Base-by-base conservation (phyloP, 305 asterid species). In the Fraxinus baroniana region DNA sequence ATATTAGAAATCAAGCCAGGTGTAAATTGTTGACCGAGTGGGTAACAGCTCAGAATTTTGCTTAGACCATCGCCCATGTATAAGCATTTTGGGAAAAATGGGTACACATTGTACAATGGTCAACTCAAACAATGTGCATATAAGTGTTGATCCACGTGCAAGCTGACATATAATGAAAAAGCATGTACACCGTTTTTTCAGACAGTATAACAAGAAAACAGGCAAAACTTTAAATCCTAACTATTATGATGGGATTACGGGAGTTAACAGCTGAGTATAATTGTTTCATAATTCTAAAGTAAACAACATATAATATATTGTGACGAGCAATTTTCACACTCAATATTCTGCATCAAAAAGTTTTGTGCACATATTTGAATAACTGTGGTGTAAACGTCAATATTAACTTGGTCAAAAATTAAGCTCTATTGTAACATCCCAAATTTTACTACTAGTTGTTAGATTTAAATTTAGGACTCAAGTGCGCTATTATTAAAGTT, bases 241-340 rank as follows among this genome's bases (percentile, higher is more conserved):
- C 36, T 1, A 28, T 28, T 77, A 15, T 20, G 70, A 49, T 46
- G 39, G 46, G 70, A 28, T 24, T 72, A 22, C 36, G 32, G 1
- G 7, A 77, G 20, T 70, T 30, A 70, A 70, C 22, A 70, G 41
- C 24, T 70, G 76, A 71, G 18, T 82, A 64, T 20, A 18, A 75
- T 18, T 62, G 36, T 30, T 82, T 57, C 35, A 78, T 3, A 70
- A 44, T 78, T n/a, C 74, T 18, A 83, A 77, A 77, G 64, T 73
- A 68, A 60, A 41, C 74, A 80, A 41, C 2, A 77, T 37, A 39
- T 55, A 22, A 12, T 39, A 49, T 37, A 46, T 22, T 62, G 52
- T 33, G 79, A 78, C 49, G 77, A 75, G 78, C 24, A 35, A 35
- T 49, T 73, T 32, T 32, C 49, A 76, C 79, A 28, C 28, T 24